phyloP scores from a whole-genome alignment of 73 alveolate species.

The Durusdinium trenchii region DNA sequence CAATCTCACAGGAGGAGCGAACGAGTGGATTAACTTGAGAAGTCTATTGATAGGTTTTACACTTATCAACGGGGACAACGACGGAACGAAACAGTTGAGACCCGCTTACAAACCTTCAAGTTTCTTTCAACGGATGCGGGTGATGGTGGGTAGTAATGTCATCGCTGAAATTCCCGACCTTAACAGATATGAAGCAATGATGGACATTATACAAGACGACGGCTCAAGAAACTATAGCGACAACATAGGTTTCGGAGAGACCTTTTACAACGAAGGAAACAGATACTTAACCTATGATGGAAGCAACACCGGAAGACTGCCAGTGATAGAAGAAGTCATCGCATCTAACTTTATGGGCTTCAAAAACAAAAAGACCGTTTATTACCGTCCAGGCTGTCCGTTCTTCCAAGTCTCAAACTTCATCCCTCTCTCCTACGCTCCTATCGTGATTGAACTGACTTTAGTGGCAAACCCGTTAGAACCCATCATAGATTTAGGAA shows the following conservation, averaged over 20 bases:
- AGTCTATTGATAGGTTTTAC: slow-evolving; percentile 62
- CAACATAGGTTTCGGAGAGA: slow-evolving; percentile 54
- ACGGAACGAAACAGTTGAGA: slow-evolving; percentile 51
- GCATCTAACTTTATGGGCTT: neutral
- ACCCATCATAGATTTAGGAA: neutral
- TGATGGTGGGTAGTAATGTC: slow-evolving; percentile 35
- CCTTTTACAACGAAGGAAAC: slow-evolving; percentile 65
- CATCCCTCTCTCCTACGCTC: slow-evolving; percentile 25
- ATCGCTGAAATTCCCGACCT: slow-evolving; percentile 52
- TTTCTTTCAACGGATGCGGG: slow-evolving; percentile 70
- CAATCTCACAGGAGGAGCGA: slow-evolving; percentile 45
- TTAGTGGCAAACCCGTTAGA: neutral
- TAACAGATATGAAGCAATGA: slow-evolving; percentile 49
- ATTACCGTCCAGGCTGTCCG: slow-evolving; percentile 43
- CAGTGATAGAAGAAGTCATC: neutral
- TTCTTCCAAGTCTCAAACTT: slow-evolving; percentile 47
- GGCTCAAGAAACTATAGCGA: slow-evolving; percentile 40
- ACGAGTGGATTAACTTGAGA: slow-evolving; percentile 36
- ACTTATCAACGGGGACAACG: slow-evolving; percentile 23
- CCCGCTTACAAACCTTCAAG: slow-evolving; percentile 39
- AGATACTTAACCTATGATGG: neutral
- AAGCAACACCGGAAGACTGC: neutral
- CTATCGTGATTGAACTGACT: slow-evolving; percentile 35
- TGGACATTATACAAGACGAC: slow-evolving; percentile 58
- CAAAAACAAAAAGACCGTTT: slow-evolving; percentile 48